A percentile compares a stretch with the other conserved stretches of the same genome.
Evolutionary conservation across 1,284 basidiomycete genomes (phyloP).

Genomic region (Malassezia brasiliensis): DNA sequence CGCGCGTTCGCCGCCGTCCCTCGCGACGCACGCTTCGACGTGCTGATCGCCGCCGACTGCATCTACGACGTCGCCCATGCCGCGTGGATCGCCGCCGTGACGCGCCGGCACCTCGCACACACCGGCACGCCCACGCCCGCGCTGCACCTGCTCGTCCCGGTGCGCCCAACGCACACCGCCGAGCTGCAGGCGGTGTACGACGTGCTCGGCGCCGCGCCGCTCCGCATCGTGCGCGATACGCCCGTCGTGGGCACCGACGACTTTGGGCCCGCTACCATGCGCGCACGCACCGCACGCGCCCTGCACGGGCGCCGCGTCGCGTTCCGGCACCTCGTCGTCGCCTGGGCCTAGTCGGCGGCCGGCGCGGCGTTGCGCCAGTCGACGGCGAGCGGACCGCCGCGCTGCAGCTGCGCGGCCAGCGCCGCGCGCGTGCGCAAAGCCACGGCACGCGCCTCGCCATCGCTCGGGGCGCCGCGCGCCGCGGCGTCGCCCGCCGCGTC

Average conservation of each 20-base stretch:
- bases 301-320: not conserved
- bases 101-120: constrained; percentile 19
- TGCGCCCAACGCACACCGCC: constrained; percentile 27
- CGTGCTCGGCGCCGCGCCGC: constrained; percentile 17
- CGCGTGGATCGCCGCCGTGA: constrained; percentile 35
- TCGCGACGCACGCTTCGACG: constrained; percentile 18
- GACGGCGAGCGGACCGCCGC: not conserved
- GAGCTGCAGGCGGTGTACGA: constrained; percentile 34
- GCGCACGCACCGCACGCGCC: not conserved
- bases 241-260: constrained; percentile 2
- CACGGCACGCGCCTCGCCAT: not conserved
- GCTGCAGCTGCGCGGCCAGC: not conserved
- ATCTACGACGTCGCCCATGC: constrained; percentile 39
- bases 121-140: constrained; percentile 2
- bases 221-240: not conserved
- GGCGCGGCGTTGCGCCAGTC: not conserved
- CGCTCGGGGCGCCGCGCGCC: not conserved
- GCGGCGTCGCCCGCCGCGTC: not conserved
- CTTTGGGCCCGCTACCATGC: constrained; percentile 7
- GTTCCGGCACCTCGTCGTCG: constrained; percentile 5
- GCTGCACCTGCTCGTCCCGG: constrained; percentile 32
- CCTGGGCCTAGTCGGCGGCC: not conserved
- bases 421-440: not conserved
- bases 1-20: not conserved
- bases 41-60: constrained; percentile 39